phyloP scores from a whole-genome alignment of 176 grass and related monocot genomes.

The Tillandsia leiboldiana region DNA sequence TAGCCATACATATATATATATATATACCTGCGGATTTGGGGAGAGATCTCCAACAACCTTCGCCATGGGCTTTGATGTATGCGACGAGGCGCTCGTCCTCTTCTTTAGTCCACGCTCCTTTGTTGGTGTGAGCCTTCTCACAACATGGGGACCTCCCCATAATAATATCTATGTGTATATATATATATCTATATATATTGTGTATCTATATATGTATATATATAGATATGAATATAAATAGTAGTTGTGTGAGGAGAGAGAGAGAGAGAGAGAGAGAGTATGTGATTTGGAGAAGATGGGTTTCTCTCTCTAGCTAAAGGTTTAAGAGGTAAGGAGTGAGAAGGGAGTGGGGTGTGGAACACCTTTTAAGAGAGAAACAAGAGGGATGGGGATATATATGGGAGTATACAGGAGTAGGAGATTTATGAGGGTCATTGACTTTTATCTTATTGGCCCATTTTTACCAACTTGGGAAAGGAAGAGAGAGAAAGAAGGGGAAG shows the following conservation, averaged over 20 bases:
- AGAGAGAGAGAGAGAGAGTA: no score
- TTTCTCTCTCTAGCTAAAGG: not conserved
- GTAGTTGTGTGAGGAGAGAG: no score
- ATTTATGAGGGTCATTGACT: constrained; percentile 2
- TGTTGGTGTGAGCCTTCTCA: constrained; percentile 24
- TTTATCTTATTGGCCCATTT: constrained; percentile 4
- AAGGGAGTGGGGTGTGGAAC: no score
- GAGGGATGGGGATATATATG: not conserved
- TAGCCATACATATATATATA: not conserved
- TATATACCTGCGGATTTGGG: constrained; percentile 19
- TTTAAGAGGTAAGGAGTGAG: not conserved
- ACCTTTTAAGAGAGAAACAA: not conserved
- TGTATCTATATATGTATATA: no score
- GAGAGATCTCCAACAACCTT: constrained; percentile 21
- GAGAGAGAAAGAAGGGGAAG: no score
- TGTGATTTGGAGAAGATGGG: not conserved
- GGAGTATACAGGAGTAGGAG: not conserved
- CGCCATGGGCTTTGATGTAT: constrained; percentile 20
- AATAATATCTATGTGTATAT: no score
- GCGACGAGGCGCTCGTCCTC: constrained; percentile 15
- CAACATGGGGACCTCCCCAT: constrained; percentile 30
- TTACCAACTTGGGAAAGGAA: constrained; percentile 4
- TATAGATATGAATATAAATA: no score
- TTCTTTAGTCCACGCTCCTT: constrained; percentile 20
- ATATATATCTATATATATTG: no score